These are phyloP conservation scores for Cinnamomum chago DNA, from an alignment of 164 flowering plant genomes.

Conservation along the genomic window DNA sequence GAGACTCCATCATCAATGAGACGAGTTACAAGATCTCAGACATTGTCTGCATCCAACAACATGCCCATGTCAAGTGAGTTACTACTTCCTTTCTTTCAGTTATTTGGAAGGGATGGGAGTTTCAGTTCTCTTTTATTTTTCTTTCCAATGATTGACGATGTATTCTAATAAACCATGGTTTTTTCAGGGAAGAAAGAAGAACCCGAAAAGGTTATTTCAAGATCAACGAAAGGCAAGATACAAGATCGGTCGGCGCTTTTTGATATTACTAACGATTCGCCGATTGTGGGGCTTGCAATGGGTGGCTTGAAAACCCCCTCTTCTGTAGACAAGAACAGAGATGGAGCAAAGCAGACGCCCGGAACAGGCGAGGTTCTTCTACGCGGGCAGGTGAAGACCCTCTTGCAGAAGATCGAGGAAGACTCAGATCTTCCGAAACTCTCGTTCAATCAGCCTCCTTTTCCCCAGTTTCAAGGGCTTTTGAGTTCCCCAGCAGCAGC, in stretches of 20 bases:
- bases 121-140: background rate
- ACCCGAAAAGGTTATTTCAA: slow-evolving; percentile 39
- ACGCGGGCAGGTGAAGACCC: slow-evolving; percentile 75
- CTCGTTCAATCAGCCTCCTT: background rate
- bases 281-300: slow-evolving; percentile 77
- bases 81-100: background rate
- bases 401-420: slow-evolving; percentile 85
- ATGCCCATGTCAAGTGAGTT: slow-evolving; percentile 21
- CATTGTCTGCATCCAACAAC: slow-evolving; percentile 22
- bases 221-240: slow-evolving; percentile 32
- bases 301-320: slow-evolving; percentile 54
- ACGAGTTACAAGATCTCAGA: slow-evolving; percentile 71
- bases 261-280: slow-evolving; percentile 87
- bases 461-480: background rate
- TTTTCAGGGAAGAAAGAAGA: slow-evolving; percentile 50
- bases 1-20: slow-evolving; percentile 76
- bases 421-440: slow-evolving; percentile 35
- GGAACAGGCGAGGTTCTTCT: slow-evolving; percentile 85
- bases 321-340: slow-evolving; percentile 42
- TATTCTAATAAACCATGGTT: background rate
- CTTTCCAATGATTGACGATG: background rate
- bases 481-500: background rate
- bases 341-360: slow-evolving; percentile 42
- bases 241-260: slow-evolving; percentile 53
- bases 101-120: background rate